Conservation (phyloP, 2,329 filamentous ascomycete genomes). For the Incumbomyces delicatus region DNA sequence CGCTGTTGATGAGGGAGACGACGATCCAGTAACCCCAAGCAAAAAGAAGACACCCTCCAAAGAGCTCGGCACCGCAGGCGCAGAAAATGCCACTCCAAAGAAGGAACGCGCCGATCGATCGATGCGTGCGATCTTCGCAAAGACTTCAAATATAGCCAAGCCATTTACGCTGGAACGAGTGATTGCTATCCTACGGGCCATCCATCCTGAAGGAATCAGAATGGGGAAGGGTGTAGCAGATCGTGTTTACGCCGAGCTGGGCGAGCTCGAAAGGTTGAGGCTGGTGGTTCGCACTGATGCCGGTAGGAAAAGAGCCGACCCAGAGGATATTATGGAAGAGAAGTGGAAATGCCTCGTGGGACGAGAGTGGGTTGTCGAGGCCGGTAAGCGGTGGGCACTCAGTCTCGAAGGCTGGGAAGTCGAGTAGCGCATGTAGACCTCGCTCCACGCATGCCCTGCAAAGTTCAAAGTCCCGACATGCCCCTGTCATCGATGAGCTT, state of each 20-base stretch:
- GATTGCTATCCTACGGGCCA: slow-evolving; percentile 38
- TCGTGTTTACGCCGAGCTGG: slow-evolving; percentile 35
- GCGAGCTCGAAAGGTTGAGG: slow-evolving; percentile 36
- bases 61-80: neutral
- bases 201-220: slow-evolving; percentile 34
- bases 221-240: slow-evolving; percentile 29
- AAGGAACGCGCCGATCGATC: slow-evolving; percentile 3
- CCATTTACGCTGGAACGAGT: slow-evolving; percentile 38
- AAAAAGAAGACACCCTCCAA: slow-evolving; percentile 1
- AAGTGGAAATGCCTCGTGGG: slow-evolving; percentile 41
- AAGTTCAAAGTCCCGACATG: too few species aligned
- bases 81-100: neutral
- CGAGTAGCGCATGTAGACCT: too few species aligned
- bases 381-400: slow-evolving; percentile 31
- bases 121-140: slow-evolving; percentile 6
- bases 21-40: neutral
- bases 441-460: too few species aligned
- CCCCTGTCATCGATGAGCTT: too few species aligned
- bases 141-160: slow-evolving; percentile 26
- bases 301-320: slow-evolving; percentile 29
- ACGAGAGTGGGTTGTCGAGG: slow-evolving; percentile 36
- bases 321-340: slow-evolving; percentile 24
- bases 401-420: slow-evolving; percentile 38
- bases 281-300: slow-evolving; percentile 34
- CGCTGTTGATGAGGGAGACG: neutral